Evolutionary conservation across 202 grass and related monocot genomes (phyloP), one percentile per base, ranked within the genome.

Genomic region (Cymbopogon flexuosus): DNA sequence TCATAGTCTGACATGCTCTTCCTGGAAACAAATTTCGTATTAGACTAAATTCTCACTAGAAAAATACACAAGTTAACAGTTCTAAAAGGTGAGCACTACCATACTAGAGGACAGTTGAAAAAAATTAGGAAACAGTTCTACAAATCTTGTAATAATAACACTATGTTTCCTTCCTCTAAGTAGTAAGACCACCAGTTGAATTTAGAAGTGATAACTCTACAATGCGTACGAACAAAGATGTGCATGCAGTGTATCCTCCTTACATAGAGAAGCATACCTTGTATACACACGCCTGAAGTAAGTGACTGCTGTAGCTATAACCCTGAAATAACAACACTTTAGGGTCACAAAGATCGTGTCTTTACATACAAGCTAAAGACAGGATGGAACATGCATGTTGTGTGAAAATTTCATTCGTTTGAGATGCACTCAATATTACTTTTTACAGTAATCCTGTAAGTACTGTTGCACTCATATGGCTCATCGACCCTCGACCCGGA

Each of bases 211-310:
- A 33, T 45, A 58, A 21, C 31, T 70, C 30, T 7, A 1, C 5
- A 23, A 68, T 22, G 16, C 52, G 81, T 31, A 57, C 27, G 39
- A 77, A 23, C 12, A 12, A 2, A 81, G 59, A 70, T 49, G 23
- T 33, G 47, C 29, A 70, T 61, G 61, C 6, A 3, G 12, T 30
- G 34, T 13, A n/a, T 81, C 35, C 27, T 79, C 22, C 39, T 39
- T 74, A 34, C 78, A 82, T 69, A 75, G 27, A 79, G 54, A 79
- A 70, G 31, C 16, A 86, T 94, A 98, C 95, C 90, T 98, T 71
- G 95, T 93, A 79, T 98, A 98, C n/a, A 98, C 95, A 56, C 90
- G 92, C 73, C 92, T 98, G 82, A 98, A 93, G 83, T 98, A 98
- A 84, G 95, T 91, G 63, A 86, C 83, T 83, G 95, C 92, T 21